phyloP scores from a whole-genome alignment of 495 filamentous ascomycete genomes.

The Hyaloscypha hepaticicola region DNA sequence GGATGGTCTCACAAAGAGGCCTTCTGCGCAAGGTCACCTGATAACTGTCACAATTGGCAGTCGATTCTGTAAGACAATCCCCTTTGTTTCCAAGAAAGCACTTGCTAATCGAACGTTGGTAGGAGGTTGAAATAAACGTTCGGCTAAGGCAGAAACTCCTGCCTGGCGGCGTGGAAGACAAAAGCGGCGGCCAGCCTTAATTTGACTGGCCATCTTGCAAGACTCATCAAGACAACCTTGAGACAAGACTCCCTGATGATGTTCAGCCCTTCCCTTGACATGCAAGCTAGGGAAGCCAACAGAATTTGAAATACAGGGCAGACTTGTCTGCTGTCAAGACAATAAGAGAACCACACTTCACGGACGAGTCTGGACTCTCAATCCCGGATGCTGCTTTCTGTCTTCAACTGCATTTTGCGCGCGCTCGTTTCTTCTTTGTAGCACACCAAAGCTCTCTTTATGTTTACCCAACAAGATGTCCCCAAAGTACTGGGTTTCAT shows the following conservation, averaged over 20 bases:
- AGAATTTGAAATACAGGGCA: constrained; percentile 5
- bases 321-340: not conserved
- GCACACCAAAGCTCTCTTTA: not conserved
- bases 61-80: not conserved
- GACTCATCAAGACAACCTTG: not conserved
- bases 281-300: not conserved
- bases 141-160: not conserved
- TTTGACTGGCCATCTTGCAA: not conserved
- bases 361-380: not conserved
- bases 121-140: not conserved
- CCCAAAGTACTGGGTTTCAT: constrained; percentile 19
- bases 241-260: not conserved
- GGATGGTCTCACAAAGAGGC: too few species aligned
- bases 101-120: not conserved
- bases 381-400: not conserved
- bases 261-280: constrained; percentile 30
- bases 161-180: not conserved
- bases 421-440: not conserved
- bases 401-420: not conserved
- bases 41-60: not conserved
- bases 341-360: not conserved
- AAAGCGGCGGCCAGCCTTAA: not conserved
- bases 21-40: not conserved
- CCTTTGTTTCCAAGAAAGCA: not conserved
- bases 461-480: constrained; percentile 19